A percentile compares a stretch with the other conserved stretches of the same genome.
These are phyloP conservation scores for Paraphoma chrysanthemicola DNA, from an alignment of 2,329 filamentous ascomycete species.

Conservation along the genomic window DNA sequence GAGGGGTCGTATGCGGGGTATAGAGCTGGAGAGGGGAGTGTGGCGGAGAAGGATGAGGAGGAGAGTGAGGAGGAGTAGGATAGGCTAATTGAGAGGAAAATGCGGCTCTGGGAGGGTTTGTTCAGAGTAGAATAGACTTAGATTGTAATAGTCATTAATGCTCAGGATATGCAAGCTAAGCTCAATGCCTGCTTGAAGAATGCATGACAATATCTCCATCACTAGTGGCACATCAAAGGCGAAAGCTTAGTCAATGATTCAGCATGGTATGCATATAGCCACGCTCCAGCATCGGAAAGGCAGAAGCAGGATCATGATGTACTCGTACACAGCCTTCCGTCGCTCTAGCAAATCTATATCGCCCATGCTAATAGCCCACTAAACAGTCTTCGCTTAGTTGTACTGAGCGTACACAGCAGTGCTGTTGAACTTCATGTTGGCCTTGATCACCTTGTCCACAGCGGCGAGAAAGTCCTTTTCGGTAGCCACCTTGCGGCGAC, in stretches of 20 bases:
- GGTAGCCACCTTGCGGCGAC: constrained; percentile 93
- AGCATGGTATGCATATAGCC: not conserved
- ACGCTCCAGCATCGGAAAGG: not conserved
- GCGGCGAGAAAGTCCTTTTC: constrained; percentile 99
- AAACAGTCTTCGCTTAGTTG: constrained; percentile 71
- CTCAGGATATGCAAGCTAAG: too few species aligned
- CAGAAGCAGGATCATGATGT: not conserved
- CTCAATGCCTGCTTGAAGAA: too few species aligned
- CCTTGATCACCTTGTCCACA: constrained; percentile 99
- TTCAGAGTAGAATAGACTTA: too few species aligned
- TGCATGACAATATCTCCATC: too few species aligned
- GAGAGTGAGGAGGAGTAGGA: constrained; percentile 12
- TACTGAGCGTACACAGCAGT: constrained; percentile 99
- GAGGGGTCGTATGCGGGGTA: constrained; percentile 22
- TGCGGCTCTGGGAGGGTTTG: not conserved
- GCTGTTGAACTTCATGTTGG: constrained; percentile 98
- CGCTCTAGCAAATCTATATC: not conserved
- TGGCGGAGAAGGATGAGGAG: constrained; percentile 13
- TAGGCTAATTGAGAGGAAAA: not conserved
- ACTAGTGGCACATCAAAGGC: too few species aligned
- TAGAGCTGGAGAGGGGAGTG: constrained; percentile 6
- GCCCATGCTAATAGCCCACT: not conserved
- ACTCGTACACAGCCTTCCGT: not conserved
- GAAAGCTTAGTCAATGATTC: not conserved
- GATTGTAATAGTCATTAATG: too few species aligned